Evolutionary conservation across 2,329 filamentous ascomycete species (phyloP).

Genomic region (Pseudopyricularia javanii): DNA sequence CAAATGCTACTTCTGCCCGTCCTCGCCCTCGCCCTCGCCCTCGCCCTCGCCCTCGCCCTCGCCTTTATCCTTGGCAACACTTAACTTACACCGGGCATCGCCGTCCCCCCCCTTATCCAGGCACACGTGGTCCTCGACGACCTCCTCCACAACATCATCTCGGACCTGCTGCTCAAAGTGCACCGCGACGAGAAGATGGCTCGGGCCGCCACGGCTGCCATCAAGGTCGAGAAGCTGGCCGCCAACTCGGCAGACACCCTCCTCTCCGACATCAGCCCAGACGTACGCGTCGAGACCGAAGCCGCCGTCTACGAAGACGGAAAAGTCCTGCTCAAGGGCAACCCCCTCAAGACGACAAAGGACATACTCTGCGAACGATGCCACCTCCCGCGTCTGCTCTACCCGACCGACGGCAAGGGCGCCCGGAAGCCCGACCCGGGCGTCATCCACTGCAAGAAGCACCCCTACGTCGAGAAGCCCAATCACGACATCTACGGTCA

Average conservation of each 20-base stretch:
- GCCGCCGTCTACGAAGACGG: conserved; percentile 60
- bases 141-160: conserved; percentile 62
- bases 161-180: conserved; percentile 60
- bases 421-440: conserved; percentile 52
- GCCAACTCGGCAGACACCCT: conserved; percentile 37
- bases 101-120: conserved; percentile 19
- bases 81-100: background rate
- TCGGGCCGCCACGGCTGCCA: conserved; percentile 52
- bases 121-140: conserved; percentile 60
- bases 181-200: conserved; percentile 72
- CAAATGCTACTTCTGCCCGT: background rate
- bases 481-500: conserved; percentile 76
- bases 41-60: background rate
- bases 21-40: background rate
- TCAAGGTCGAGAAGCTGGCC: conserved; percentile 50
- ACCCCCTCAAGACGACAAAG: conserved; percentile 56
- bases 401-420: conserved; percentile 61
- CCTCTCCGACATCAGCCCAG: conserved; percentile 38
- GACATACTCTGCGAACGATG: conserved; percentile 66
- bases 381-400: conserved; percentile 59
- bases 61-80: background rate
- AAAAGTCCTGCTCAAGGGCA: conserved; percentile 55
- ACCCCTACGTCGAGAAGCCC: conserved; percentile 63
- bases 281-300: conserved; percentile 51
- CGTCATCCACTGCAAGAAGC: conserved; percentile 66